A percentile compares a stretch with the other conserved stretches of the same genome.
These are phyloP conservation scores for Calonectria pseudoturangicola DNA, from an alignment of 2,329 filamentous ascomycete species.

Conservation along the genomic window DNA sequence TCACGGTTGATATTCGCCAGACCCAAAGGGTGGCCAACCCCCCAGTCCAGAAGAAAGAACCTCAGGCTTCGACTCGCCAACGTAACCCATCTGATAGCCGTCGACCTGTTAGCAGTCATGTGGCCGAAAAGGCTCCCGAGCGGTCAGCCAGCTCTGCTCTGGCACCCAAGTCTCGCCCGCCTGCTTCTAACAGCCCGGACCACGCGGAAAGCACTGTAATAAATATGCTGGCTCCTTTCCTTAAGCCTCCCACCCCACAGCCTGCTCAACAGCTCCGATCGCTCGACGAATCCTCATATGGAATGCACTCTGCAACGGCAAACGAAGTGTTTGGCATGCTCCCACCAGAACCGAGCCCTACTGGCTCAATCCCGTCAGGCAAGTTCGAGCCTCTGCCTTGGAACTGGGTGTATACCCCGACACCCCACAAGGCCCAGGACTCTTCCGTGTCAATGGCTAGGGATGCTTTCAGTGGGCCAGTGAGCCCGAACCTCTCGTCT, in stretches of 20 bases:
- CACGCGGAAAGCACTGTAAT: constrained; percentile 64
- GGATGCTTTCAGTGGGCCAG: constrained; percentile 53
- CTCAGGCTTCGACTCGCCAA: constrained; percentile 35
- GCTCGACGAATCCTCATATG: constrained; percentile 69
- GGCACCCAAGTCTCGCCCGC: constrained; percentile 35
- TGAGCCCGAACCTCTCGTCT: constrained; percentile 52
- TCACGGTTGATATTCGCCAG: constrained; percentile 21
- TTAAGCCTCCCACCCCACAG: constrained; percentile 67
- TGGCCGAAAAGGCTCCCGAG: constrained; percentile 26
- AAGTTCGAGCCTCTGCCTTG: constrained; percentile 68
- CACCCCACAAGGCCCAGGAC: constrained; percentile 53
- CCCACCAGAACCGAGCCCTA: constrained; percentile 57
- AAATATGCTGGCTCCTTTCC: constrained; percentile 69
- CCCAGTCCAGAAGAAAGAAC: constrained; percentile 34
- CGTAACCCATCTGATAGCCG: constrained; percentile 30
- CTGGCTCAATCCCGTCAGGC: constrained; percentile 54
- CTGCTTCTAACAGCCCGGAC: constrained; percentile 48
- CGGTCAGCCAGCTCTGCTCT: constrained; percentile 37
- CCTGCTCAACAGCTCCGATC: constrained; percentile 57
- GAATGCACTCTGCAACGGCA: constrained; percentile 72
- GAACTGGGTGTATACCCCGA: constrained; percentile 67
- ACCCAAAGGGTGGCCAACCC: not conserved
- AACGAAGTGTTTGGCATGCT: constrained; percentile 69
- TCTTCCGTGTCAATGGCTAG: constrained; percentile 47
- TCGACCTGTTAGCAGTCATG: constrained; percentile 36